A percentile compares a stretch with the other conserved stretches of the same genome.
Evolutionary conservation across 2,329 filamentous ascomycete species (phyloP).

Genomic region (Penicillium concentricum): DNA sequence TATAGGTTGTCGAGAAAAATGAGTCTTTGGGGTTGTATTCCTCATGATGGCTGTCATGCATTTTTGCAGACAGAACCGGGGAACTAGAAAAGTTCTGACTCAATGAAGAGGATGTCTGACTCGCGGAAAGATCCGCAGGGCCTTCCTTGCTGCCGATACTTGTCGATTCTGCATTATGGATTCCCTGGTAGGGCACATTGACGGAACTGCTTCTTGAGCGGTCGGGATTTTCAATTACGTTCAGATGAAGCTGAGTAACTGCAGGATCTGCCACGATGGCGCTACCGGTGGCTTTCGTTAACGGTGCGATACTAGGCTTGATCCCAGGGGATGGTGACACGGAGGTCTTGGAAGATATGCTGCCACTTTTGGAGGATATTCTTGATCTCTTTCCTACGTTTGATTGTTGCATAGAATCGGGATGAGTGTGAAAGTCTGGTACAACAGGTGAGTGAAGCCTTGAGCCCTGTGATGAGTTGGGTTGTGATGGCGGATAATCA

Average conservation of each 20-base stretch:
- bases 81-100: slow-evolving; percentile 33
- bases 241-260: slow-evolving; percentile 48
- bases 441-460: slow-evolving; percentile 39
- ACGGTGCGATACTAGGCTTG: slow-evolving; percentile 39
- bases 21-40: slow-evolving; percentile 25
- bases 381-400: slow-evolving; percentile 35
- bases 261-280: slow-evolving; percentile 44
- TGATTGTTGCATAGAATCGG: slow-evolving; percentile 27
- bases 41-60: slow-evolving; percentile 30
- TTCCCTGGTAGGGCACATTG: slow-evolving; percentile 30
- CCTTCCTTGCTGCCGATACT: slow-evolving; percentile 33
- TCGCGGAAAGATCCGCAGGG: slow-evolving; percentile 28
- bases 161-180: slow-evolving; percentile 31
- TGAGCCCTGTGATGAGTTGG: slow-evolving; percentile 37
- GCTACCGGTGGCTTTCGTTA: slow-evolving; percentile 34
- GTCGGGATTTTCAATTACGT: slow-evolving; percentile 30
- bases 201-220: slow-evolving; percentile 34
- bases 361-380: slow-evolving; percentile 43
- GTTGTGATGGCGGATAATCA: slow-evolving; percentile 28
- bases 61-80: slow-evolving; percentile 34
- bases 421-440: slow-evolving; percentile 29
- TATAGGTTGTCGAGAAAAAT: slow-evolving; percentile 18
- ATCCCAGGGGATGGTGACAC: slow-evolving; percentile 36
- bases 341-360: slow-evolving; percentile 44
- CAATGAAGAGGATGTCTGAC: slow-evolving; percentile 32